Evolutionary conservation across 202 grass and related monocot species (phyloP), one percentile per base, ranked within the genome.

Genomic region (Bolboschoenoplectus hybrid): DNA sequence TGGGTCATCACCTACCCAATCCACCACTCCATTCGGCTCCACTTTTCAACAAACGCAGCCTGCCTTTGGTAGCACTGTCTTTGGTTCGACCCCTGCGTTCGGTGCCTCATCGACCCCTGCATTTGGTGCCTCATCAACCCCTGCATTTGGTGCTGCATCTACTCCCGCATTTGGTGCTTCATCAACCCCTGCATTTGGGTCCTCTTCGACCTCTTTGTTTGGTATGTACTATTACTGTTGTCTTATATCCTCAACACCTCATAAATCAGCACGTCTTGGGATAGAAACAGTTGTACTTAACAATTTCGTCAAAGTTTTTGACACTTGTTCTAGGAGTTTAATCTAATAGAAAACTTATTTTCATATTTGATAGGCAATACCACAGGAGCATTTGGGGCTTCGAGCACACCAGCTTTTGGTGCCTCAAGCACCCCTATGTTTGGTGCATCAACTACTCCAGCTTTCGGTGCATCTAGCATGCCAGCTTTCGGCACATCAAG

Each of bases 31-130:
- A 38, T 97, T 97, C 82, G 92, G 95, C 17, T 85, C 64, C 87
- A 88, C 92, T 63, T 91, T 97, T 80, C 91, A 94, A 86, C 92
- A 93, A 90, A 85, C 95, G 19, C 92, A 94, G 70, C 88, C 91
- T 52, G 58, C 89, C 76, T 93, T 80, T 39, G 76, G 76, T 39
- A 80, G 52, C 56, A 35, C 26, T 7, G 52, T 11, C 26, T 80
- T 80, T 57, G 76, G 76, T 80, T 80, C 76, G 5, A 80, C 53
- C 13, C 51, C 76, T 46, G 72, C 87, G 53, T 95, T 95, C 32
- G 91, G 93, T 34, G 38, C 91, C 38, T 50, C 81, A 26, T 26
- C 26, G 26, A 26, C 26, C 26, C 26, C 26, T 26, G 26, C 26
- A 26, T 26, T 26, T 0, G 26, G 26, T 26, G 26, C 26, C 4